These are phyloP conservation scores for Mycena kentingensis DNA, from an alignment of 768 basidiomycete species.

Conservation along the genomic window DNA sequence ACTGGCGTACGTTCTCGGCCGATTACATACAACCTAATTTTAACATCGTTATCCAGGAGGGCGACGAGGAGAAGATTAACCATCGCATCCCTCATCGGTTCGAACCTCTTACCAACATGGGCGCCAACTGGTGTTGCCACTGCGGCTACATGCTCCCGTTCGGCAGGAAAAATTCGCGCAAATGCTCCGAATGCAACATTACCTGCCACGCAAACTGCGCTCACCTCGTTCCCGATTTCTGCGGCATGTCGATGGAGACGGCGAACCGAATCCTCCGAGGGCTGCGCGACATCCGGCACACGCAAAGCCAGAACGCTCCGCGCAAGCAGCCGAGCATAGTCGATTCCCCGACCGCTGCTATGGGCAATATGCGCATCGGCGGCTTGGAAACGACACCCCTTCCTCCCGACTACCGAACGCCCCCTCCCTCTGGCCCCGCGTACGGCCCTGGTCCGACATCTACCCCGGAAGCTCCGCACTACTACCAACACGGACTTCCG, in stretches of 20 bases:
- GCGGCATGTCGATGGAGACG: slow-evolving; percentile 99
- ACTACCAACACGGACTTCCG: slow-evolving; percentile 26
- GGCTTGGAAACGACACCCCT: slow-evolving; percentile 38
- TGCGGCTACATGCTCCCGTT: slow-evolving; percentile 98
- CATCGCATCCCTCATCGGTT: slow-evolving; percentile 99
- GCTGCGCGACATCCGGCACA: slow-evolving; percentile 81
- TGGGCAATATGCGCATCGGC: slow-evolving; percentile 51
- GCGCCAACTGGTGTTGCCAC: slow-evolving; percentile 99
- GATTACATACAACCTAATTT: not conserved
- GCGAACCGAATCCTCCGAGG: slow-evolving; percentile 91
- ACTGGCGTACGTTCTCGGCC: slow-evolving; percentile 67
- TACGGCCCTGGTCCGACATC: slow-evolving; percentile 36
- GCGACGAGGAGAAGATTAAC: slow-evolving; percentile 98
- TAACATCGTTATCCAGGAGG: slow-evolving; percentile 58
- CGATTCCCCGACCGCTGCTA: slow-evolving; percentile 34
- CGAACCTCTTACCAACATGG: slow-evolving; percentile 93
- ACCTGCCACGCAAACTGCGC: slow-evolving; percentile 98
- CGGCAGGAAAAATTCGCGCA: slow-evolving; percentile 94
- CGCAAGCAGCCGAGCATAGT: slow-evolving; percentile 34
- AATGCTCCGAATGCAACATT: slow-evolving; percentile 94
- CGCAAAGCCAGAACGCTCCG: slow-evolving; percentile 46
- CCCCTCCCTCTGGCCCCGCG: slow-evolving; percentile 38
- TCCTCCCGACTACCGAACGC: slow-evolving; percentile 42
- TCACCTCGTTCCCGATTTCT: slow-evolving; percentile 98
- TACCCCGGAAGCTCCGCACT: slow-evolving; percentile 30